Evolutionary conservation across 257 asterid species (phyloP).

Genomic region (Buddleja alternifolia): DNA sequence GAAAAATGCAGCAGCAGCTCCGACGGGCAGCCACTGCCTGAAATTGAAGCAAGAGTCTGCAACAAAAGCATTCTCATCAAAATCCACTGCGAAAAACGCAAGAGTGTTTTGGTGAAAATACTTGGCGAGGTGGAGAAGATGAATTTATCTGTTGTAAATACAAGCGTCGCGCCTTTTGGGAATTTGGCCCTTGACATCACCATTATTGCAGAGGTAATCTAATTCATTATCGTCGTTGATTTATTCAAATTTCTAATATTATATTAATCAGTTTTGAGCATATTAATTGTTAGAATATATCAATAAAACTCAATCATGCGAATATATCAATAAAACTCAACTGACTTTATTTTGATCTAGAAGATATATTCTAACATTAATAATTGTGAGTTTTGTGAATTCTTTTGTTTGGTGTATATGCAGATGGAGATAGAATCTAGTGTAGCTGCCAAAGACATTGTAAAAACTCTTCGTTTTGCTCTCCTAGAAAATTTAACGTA

Average conservation of each 20-base stretch:
- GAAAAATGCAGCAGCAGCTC: neutral
- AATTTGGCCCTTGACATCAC: constrained; percentile 42
- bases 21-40: constrained; percentile 27
- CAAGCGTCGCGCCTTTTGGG: constrained; percentile 42
- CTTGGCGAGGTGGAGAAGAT: constrained; percentile 48
- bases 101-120: constrained; percentile 35
- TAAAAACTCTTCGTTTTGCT: constrained; percentile 33
- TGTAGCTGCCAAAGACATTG: constrained; percentile 15
- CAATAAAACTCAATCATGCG: no score
- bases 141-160: constrained; percentile 35
- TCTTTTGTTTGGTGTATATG: neutral
- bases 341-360: no score
- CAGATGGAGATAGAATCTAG: constrained; percentile 26
- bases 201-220: constrained; percentile 45
- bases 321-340: no score
- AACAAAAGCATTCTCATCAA: constrained; percentile 41
- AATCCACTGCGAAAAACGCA: constrained; percentile 43
- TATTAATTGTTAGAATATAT: no score
- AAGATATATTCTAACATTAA: no score
- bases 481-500: constrained; percentile 14
- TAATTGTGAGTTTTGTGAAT: neutral
- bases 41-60: constrained; percentile 43
- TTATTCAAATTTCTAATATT: no score
- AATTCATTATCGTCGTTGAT: no score
- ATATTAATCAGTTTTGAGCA: no score